Conservation (phyloP, 2,329 filamentous ascomycete species). For the Scedosporium minutisporum region DNA sequence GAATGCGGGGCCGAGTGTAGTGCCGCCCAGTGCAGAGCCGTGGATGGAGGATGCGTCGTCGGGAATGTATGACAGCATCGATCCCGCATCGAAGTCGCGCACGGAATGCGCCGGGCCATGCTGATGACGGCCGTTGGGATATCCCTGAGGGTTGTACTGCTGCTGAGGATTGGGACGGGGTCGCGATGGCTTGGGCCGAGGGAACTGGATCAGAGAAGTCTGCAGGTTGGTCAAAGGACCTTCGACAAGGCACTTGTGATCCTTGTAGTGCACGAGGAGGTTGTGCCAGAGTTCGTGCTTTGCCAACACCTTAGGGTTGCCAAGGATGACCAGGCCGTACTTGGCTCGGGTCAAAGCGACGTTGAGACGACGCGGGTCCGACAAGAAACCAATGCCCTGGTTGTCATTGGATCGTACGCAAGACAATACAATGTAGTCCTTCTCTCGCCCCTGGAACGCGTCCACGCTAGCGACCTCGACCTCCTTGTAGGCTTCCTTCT, state of each 20-base stretch:
- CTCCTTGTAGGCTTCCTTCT: conserved; percentile 97
- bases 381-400: conserved; percentile 97
- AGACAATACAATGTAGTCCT: conserved; percentile 96
- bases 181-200: conserved; percentile 84
- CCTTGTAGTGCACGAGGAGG: conserved; percentile 91
- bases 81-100: conserved; percentile 65
- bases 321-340: conserved; percentile 90
- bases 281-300: conserved; percentile 99
- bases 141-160: conserved; percentile 47
- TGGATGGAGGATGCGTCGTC: conserved; percentile 96
- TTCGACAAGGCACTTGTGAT: conserved; percentile 90
- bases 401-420: conserved; percentile 98
- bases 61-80: conserved; percentile 88
- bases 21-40: conserved; percentile 79
- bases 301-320: conserved; percentile 92
- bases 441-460: conserved; percentile 97
- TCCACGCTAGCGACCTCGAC: conserved; percentile 97
- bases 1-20: conserved; percentile 64
- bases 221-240: conserved; percentile 94
- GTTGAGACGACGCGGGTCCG: conserved; percentile 92
- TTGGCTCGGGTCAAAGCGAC: conserved; percentile 95
- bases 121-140: conserved; percentile 25
- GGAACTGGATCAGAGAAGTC: conserved; percentile 88
- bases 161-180: conserved; percentile 50
- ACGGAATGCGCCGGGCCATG: conserved; percentile 14